These are phyloP conservation scores for Hyphopichia fennica DNA, from an alignment of 1,139 yeast genomes.

Conservation along the genomic window DNA sequence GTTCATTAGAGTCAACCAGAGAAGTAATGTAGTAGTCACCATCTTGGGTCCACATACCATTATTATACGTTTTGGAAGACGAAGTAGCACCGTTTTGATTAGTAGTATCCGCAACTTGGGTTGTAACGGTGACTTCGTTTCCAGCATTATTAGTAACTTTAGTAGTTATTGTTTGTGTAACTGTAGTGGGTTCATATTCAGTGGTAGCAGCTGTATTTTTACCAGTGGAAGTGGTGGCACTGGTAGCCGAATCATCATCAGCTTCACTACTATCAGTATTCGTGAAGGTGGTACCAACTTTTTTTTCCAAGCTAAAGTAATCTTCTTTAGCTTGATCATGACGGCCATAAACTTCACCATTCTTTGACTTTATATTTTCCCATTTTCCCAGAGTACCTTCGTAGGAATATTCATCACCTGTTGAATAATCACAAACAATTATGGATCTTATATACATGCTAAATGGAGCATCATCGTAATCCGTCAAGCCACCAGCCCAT, in stretches of 20 bases:
- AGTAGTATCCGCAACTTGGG: conserved; percentile 2
- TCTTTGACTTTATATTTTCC: conserved; percentile 64
- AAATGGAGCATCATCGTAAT: conserved; percentile 66
- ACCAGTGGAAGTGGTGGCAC: background rate
- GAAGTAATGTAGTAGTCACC: background rate
- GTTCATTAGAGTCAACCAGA: conserved; percentile 1
- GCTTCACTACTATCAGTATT: background rate
- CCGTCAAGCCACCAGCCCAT: conserved; percentile 85
- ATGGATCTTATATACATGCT: conserved; percentile 64
- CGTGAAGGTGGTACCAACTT: background rate
- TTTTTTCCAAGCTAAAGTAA: conserved; percentile 21
- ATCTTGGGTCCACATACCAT: conserved; percentile 1
- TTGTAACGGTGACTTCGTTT: conserved; percentile 10
- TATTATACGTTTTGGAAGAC: conserved; percentile 7
- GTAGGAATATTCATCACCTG: conserved; percentile 70
- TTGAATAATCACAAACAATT: conserved; percentile 73
- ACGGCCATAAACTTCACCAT: conserved; percentile 69
- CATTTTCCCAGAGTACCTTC: conserved; percentile 64
- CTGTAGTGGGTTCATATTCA: background rate
- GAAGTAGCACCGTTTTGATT: conserved; percentile 9
- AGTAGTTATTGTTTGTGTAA: background rate
- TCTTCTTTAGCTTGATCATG: conserved; percentile 48
- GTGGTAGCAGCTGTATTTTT: background rate
- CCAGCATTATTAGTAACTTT: conserved; percentile 5
- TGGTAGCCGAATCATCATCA: background rate